phyloP scores from a whole-genome alignment of 257 asterid genomes.

The Thymus quinquecostatus region DNA sequence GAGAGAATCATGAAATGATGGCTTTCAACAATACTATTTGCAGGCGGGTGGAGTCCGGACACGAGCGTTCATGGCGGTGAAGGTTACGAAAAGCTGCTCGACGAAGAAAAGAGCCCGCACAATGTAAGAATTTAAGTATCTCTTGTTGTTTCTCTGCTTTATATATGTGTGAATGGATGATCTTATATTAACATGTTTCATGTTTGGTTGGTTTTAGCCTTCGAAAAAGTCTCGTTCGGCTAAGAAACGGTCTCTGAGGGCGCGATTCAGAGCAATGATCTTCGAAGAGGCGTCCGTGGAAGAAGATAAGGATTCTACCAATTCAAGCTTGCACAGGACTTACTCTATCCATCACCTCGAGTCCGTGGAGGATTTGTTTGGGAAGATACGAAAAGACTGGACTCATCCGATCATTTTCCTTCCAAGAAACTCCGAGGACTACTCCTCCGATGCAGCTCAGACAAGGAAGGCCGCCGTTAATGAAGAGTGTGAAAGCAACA shows the following conservation, averaged over 20 bases:
- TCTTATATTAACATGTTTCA: background rate
- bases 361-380: constrained; percentile 37
- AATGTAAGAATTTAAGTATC: constrained; percentile 37
- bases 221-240: constrained; percentile 28
- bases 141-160: background rate
- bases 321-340: constrained; percentile 50
- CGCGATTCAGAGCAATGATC: constrained; percentile 58
- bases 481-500: constrained; percentile 6
- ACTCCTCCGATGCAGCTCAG: constrained; percentile 17
- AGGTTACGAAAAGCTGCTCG: constrained; percentile 42
- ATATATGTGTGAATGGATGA: constrained; percentile 6
- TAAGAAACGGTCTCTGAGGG: constrained; percentile 58
- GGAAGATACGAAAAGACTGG: constrained; percentile 45
- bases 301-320: constrained; percentile 31
- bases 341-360: constrained; percentile 70
- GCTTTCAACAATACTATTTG: background rate
- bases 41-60: constrained; percentile 43
- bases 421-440: constrained; percentile 36
- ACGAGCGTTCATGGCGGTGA: constrained; percentile 27
- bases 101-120: constrained; percentile 40
- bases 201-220: constrained; percentile 43
- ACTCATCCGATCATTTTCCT: constrained; percentile 44
- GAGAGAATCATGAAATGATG: background rate
- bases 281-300: constrained; percentile 45
- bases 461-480: background rate